Evolutionary conservation across 371 early-diverging fungal genomes (phyloP), one percentile per base, ranked within the genome.

Genomic region (Mucor irregularis): DNA sequence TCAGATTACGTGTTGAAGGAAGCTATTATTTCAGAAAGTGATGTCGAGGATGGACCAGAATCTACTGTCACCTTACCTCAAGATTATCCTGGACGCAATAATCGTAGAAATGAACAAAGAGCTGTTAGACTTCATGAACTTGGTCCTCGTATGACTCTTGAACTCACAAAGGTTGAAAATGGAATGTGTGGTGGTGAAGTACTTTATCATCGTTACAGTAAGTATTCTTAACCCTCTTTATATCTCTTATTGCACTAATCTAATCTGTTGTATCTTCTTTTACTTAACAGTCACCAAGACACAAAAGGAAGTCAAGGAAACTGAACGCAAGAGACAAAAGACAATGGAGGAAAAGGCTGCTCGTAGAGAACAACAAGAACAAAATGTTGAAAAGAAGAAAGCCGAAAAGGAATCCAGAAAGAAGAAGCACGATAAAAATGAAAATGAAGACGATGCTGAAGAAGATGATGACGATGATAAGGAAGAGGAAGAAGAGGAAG

Each of bases 151-250:
- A 78, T 99, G 85, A 87, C 90, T 38, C 71, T 98, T 54, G 68
- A 82, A 50, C 80, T 99, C 35, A 67, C 90, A 58, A 98, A 99
- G 80, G 89, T 99, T 33, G 90, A 96, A 69, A 86, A 79, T 30
- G 98, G 95, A 1, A 62, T 99, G 47, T 94, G 96, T 64, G 88
- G 83, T 38, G 99, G 98, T 35, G 95, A 97, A 63, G 92, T 97
- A 4, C 71, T 96, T 13, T 93, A 89, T 68, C 97, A 97, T 62
- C 69, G 82, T 62, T 81, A 70, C 57, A 62, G 80, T 81, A 80
- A 62, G 72, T 63, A 17, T 33, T 48, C 40, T 29, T 17, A 7
- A 25, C n/a, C n/a, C n/a, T n/a, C n/a, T n/a, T n/a, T n/a, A n/a
- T n/a, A n/a, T n/a, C n/a, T n/a, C n/a, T n/a, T n/a, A n/a, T n/a